Percentiles rank a stretch among this genome's conserved stretches.
phyloP scores from a whole-genome alignment of 345 rosid genomes.

The Euphorbia peplus region DNA sequence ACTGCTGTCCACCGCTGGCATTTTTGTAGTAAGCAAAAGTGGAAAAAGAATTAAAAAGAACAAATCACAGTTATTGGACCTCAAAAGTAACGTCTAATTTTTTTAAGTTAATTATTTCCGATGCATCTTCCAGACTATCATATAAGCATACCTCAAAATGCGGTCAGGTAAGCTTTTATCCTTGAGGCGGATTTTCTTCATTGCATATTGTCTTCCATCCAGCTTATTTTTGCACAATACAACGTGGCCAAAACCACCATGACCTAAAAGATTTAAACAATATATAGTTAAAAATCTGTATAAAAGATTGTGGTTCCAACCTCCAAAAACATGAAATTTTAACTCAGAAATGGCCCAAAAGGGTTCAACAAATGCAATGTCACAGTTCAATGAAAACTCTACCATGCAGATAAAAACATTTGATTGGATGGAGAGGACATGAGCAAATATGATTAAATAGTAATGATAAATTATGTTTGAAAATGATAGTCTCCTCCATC shows the following conservation, averaged over 20 bases:
- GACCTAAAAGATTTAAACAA: slow-evolving; percentile 45
- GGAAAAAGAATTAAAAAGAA: background rate
- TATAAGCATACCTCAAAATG: slow-evolving; percentile 60
- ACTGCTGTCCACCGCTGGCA: too few species aligned
- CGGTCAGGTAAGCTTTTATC: slow-evolving; percentile 80
- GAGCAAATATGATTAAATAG: background rate
- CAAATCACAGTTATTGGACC: background rate
- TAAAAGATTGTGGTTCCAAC: background rate
- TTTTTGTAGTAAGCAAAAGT: background rate
- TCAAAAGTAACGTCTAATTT: background rate
- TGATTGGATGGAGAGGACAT: background rate
- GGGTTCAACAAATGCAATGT: background rate
- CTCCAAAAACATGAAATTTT: background rate
- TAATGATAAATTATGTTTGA: background rate
- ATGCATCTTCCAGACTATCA: slow-evolving; percentile 6
- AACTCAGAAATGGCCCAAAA: background rate
- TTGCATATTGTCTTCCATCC: slow-evolving; percentile 97
- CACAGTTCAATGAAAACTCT: background rate
- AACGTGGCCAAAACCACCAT: slow-evolving; percentile 95
- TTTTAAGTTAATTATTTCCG: slow-evolving; percentile 2
- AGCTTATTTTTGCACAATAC: slow-evolving; percentile 91
- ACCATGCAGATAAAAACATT: background rate
- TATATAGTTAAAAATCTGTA: background rate
- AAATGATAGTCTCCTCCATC: slow-evolving; percentile 1
- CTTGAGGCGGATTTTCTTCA: slow-evolving; percentile 91